These are phyloP conservation scores for Diddensiella santjacobensis DNA, from an alignment of 805 yeast genomes.

Conservation along the genomic window DNA sequence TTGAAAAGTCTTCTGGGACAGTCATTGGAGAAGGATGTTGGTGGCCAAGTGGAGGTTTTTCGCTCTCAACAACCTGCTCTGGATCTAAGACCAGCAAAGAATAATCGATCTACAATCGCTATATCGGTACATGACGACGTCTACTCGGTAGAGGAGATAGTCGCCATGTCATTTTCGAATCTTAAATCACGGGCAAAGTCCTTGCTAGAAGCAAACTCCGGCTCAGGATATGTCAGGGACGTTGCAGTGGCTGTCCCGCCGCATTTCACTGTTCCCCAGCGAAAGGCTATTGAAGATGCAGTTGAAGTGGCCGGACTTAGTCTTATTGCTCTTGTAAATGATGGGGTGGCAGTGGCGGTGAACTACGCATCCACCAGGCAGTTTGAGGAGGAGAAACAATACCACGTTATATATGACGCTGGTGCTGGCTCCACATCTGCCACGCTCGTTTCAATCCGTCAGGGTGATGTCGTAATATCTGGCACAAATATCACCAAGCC, in stretches of 20 bases:
- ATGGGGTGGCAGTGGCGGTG: constrained; percentile 87
- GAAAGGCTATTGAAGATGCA: constrained; percentile 69
- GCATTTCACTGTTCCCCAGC: constrained; percentile 57
- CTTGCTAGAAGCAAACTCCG: constrained; percentile 44
- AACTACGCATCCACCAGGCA: constrained; percentile 65
- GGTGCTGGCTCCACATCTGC: constrained; percentile 93
- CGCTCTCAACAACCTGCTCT: constrained; percentile 55
- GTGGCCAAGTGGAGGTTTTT: constrained; percentile 42
- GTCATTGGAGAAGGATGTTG: constrained; percentile 39
- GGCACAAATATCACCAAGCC: constrained; percentile 17
- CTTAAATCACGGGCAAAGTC: constrained; percentile 60
- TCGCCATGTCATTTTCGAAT: constrained; percentile 78
- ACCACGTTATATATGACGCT: constrained; percentile 77
- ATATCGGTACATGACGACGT: constrained; percentile 47
- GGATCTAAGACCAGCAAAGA: constrained; percentile 38
- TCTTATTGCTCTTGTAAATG: constrained; percentile 71
- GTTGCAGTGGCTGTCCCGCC: constrained; percentile 78
- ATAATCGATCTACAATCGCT: constrained; percentile 53
- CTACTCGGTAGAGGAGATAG: constrained; percentile 67
- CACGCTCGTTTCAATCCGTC: constrained; percentile 66
- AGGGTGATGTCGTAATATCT: constrained; percentile 38
- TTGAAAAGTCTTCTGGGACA: constrained; percentile 69
- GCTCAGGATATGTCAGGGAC: constrained; percentile 54
- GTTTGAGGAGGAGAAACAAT: constrained; percentile 45
- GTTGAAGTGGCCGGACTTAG: constrained; percentile 64